Conservation (phyloP, 176 grass and related monocot genomes). For the Puya raimondii region DNA sequence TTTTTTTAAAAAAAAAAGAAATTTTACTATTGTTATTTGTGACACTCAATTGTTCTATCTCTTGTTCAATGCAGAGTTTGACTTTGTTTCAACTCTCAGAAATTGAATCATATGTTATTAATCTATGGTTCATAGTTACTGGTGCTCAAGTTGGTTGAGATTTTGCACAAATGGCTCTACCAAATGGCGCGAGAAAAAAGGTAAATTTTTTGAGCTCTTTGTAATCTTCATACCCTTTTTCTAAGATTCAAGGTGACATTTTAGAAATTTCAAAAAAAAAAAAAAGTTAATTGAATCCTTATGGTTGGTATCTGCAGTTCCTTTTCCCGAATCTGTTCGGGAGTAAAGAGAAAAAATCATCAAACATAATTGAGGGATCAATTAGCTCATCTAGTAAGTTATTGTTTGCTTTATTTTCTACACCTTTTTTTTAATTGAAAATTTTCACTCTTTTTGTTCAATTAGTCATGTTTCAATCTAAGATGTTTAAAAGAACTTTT, state of each 20-base stretch:
- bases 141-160: neutral
- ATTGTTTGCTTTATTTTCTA: neutral
- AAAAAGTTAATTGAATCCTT: neutral
- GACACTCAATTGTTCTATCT: too few relatives aligned
- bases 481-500: too few relatives aligned
- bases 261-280: neutral
- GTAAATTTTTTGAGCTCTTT: slow-evolving; percentile 18
- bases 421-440: slow-evolving; percentile 18
- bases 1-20: too few relatives aligned
- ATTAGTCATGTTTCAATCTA: too few relatives aligned
- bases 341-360: slow-evolving; percentile 55
- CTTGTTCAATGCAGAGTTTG: too few relatives aligned
- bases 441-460: neutral
- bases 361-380: slow-evolving; percentile 39
- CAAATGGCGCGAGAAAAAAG: slow-evolving; percentile 60
- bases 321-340: slow-evolving; percentile 45
- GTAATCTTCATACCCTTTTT: neutral
- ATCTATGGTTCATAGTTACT: neutral
- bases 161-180: slow-evolving; percentile 33
- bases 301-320: slow-evolving; percentile 23
- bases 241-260: neutral
- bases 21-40: too few relatives aligned
- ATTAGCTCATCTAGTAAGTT: slow-evolving; percentile 36
- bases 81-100: too few relatives aligned
- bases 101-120: too few relatives aligned